Percentiles rank a stretch among this genome's conserved stretches.
These are phyloP conservation scores for Gossypium anomalum DNA, from an alignment of 345 rosid genomes.

Conservation along the genomic window DNA sequence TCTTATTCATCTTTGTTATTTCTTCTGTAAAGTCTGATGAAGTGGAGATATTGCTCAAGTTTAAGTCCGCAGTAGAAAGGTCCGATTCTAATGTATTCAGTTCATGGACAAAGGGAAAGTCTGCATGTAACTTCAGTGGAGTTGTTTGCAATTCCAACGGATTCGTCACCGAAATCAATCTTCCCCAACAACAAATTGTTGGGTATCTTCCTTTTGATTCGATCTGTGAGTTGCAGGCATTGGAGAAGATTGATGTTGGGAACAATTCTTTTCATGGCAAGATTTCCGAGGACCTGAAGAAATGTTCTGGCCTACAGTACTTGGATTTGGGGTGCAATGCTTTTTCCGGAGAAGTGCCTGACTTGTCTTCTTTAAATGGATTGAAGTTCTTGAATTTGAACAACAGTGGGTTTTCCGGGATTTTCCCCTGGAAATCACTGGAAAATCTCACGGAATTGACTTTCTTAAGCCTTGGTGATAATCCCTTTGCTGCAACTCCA, in stretches of 20 bases:
- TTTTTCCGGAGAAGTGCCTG: constrained; percentile 63
- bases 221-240: constrained; percentile 44
- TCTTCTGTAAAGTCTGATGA: constrained; percentile 33
- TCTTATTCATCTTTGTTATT: constrained; percentile 18
- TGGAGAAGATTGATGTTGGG: constrained; percentile 51
- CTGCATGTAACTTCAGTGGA: constrained; percentile 49
- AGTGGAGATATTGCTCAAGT: constrained; percentile 32
- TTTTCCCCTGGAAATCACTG: constrained; percentile 69
- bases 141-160: constrained; percentile 44
- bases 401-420: constrained; percentile 57
- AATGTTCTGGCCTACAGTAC: constrained; percentile 43
- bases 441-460: constrained; percentile 40
- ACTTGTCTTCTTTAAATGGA: constrained; percentile 36
- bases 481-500: constrained; percentile 39
- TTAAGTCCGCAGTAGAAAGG: constrained; percentile 40
- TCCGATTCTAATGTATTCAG: constrained; percentile 33
- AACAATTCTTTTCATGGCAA: constrained; percentile 44
- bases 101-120: constrained; percentile 42
- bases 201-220: constrained; percentile 54
- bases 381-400: constrained; percentile 54
- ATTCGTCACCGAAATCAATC: constrained; percentile 53
- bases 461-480: constrained; percentile 79
- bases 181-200: constrained; percentile 31
- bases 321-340: constrained; percentile 56
- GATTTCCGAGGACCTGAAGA: constrained; percentile 33